Evolutionary conservation across 1,284 basidiomycete species (phyloP).

Genomic region (Sphaerobolus stellatus): DNA sequence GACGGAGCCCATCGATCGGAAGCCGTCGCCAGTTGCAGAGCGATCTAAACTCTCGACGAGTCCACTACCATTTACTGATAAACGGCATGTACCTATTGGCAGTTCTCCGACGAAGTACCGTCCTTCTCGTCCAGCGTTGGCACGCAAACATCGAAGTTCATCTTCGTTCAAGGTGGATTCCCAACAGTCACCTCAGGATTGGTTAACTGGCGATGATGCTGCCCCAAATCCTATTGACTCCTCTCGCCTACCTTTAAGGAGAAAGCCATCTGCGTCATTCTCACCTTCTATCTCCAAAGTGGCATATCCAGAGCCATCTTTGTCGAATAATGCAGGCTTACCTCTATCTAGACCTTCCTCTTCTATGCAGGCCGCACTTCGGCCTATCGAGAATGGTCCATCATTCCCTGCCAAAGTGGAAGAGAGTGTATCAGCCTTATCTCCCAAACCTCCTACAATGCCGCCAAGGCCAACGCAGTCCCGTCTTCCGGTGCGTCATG

Average conservation of each 20-base stretch:
- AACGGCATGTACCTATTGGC: conserved; percentile 7
- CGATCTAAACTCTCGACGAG: not conserved
- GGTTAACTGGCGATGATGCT: conserved; percentile 67
- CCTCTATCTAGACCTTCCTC: too few relatives aligned
- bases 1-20: not conserved
- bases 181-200: conserved; percentile 46
- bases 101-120: conserved; percentile 13
- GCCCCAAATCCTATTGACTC: not conserved
- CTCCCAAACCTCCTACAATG: conserved; percentile 14
- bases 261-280: not conserved
- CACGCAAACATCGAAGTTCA: conserved; percentile 46
- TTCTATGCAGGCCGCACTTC: not conserved
- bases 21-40: not conserved
- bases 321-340: too few relatives aligned
- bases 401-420: conserved; percentile 43
- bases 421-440: conserved; percentile 49
- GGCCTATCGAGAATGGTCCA: too few relatives aligned
- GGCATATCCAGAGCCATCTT: too few relatives aligned
- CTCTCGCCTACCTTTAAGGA: not conserved
- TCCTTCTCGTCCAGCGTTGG: conserved; percentile 34
- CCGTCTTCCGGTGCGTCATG: conserved; percentile 16
- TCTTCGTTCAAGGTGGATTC: conserved; percentile 30
- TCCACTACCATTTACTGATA: not conserved
- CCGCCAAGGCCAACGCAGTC: conserved; percentile 21
- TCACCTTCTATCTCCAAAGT: too few relatives aligned